Base-by-base conservation (phyloP, 2,329 filamentous ascomycete genomes). In the Lizonia empirigonia region DNA sequence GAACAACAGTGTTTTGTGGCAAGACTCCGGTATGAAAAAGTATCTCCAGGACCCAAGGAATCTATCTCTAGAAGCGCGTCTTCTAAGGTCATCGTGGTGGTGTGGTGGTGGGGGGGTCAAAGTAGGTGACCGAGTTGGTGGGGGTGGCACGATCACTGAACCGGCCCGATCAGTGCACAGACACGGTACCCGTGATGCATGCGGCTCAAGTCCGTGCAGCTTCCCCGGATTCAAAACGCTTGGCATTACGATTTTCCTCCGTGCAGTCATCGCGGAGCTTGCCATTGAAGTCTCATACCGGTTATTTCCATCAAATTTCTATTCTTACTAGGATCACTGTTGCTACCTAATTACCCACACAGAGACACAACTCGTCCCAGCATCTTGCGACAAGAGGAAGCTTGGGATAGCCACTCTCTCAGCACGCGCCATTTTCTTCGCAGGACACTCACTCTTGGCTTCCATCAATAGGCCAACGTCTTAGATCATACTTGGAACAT, bases 201-300 rank as follows among this genome's bases (percentile, higher is more conserved):
- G 58, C 53, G 58, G 58, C 56, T 59, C 38, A 60, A 50, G 19
- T 20, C 23, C 36, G 48, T 53, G 40, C 53, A 52, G 40, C 50
- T 50, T 51, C 56, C 60, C 59, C 56, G 26, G 56, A 47, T 58
- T 54, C 50, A 24, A 16, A 37, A 4, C 7, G 24, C 55, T 60
- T 46, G 58, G 58, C 58, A 56, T 63, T 56, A 60, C 51, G 49
- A 58, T 63, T 61, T 63, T 55, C 56, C 51, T 50, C 41, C 19
- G 41, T 41, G 34, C 58, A 56, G 54, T 63, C 58, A 56, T 60
- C 52, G 35, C 35, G n/a, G 37, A 19, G 8, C 42, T 34, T 38
- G 7, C 38, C 42, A 46, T 42, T 46, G 49, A 38, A 1, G 8
- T n/a, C 3, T n/a, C 33, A 34, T 29, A 34, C 16, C 13, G 10